phyloP scores from a whole-genome alignment of 257 asterid species.

The Petunia axillaris region DNA sequence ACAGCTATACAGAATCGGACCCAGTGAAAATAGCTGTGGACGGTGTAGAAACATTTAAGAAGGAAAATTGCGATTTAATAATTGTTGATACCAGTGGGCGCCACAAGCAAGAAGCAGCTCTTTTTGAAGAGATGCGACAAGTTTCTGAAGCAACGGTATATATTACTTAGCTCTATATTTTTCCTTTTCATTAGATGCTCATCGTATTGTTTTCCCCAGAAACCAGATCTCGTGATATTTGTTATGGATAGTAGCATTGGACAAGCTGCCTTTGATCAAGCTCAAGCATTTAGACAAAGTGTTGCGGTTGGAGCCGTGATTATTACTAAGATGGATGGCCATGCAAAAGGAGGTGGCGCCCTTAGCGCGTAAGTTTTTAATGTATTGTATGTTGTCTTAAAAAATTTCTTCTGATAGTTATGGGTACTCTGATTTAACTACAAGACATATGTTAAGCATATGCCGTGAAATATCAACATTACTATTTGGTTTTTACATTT shows the following conservation, averaged over 20 bases:
- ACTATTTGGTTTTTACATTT: not conserved
- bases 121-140: conserved; percentile 99
- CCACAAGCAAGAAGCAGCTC: conserved; percentile 97
- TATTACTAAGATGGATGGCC: conserved; percentile 96
- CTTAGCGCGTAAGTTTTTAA: conserved; percentile 89
- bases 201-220: conserved; percentile 48
- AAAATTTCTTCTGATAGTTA: not conserved
- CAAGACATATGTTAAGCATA: not conserved
- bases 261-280: conserved; percentile 98
- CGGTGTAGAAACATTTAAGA: conserved; percentile 93
- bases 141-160: conserved; percentile 91
- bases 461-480: not conserved
- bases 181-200: conserved; percentile 6
- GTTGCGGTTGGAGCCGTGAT: conserved; percentile 99
- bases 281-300: conserved; percentile 97
- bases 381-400: not conserved
- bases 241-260: conserved; percentile 99
- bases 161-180: conserved; percentile 17
- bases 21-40: conserved; percentile 95
- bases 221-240: conserved; percentile 93
- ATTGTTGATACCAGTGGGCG: conserved; percentile 99
- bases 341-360: conserved; percentile 99
- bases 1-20: conserved; percentile 98
- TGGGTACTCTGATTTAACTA: not conserved
- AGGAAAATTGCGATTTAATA: conserved; percentile 90